phyloP scores from a whole-genome alignment of 805 yeast genomes.

The Ogataea paradorogensis region DNA sequence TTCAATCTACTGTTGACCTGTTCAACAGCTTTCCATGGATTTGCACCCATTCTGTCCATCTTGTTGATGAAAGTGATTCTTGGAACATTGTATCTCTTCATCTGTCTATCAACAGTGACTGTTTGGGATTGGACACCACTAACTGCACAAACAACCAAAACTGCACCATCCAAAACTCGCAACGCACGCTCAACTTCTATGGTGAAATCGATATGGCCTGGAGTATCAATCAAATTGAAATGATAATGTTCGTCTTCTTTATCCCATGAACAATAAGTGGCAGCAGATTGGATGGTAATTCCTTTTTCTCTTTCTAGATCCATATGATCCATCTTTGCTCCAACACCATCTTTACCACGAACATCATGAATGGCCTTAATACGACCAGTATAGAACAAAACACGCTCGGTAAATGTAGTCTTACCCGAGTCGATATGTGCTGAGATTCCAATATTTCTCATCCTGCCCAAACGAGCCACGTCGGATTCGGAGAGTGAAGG shows the following conservation, averaged over 20 bases:
- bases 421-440: conserved; percentile 99
- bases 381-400: conserved; percentile 91
- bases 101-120: conserved; percentile 97
- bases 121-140: conserved; percentile 98
- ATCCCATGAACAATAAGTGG: conserved; percentile 96
- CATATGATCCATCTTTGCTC: conserved; percentile 99
- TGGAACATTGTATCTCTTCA: conserved; percentile 97
- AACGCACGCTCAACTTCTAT: conserved; percentile 99
- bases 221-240: conserved; percentile 95
- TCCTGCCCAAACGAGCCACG: conserved; percentile 44
- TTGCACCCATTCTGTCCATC: conserved; percentile 99
- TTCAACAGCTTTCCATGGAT: conserved; percentile 93
- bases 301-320: conserved; percentile 98
- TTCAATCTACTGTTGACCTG: conserved; percentile 84
- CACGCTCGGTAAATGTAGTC: conserved; percentile 97
- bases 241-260: conserved; percentile 68
- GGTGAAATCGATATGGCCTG: conserved; percentile 98
- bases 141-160: conserved; percentile 96
- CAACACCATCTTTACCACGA: conserved; percentile 94
- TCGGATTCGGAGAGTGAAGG: conserved; percentile 50
- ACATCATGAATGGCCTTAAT: conserved; percentile 96
- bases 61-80: conserved; percentile 94
- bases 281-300: conserved; percentile 97
- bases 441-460: conserved; percentile 95
- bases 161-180: conserved; percentile 97